Evolutionary conservation across 2,329 filamentous ascomycete species (phyloP).

Genomic region (Blastomyces parvus): DNA sequence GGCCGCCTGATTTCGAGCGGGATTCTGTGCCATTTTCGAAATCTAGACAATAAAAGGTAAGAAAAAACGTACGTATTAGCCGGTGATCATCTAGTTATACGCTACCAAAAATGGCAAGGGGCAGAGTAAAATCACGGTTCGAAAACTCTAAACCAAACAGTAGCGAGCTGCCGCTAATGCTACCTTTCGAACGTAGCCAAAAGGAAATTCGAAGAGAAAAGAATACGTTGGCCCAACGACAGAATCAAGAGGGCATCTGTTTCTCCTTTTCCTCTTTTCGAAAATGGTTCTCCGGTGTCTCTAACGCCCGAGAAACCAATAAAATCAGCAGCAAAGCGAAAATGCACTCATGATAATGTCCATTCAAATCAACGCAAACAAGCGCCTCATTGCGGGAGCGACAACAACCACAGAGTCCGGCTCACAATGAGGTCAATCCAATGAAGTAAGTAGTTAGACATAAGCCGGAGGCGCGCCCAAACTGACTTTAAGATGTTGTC

Average conservation of each 20-base stretch:
- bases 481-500: neutral
- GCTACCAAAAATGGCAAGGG: neutral
- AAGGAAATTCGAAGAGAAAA: constrained; percentile 4
- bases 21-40: neutral
- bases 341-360: neutral
- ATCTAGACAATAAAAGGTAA: too few species aligned
- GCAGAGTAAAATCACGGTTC: neutral
- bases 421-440: neutral
- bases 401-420: neutral
- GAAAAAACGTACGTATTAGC: neutral
- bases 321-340: neutral
- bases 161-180: neutral
- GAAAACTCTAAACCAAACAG: neutral
- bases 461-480: neutral
- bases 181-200: neutral
- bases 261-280: neutral
- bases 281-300: neutral
- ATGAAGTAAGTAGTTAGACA: neutral
- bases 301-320: neutral
- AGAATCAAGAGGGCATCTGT: neutral
- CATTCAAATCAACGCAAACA: neutral
- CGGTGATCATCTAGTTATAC: too few species aligned
- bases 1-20: neutral
- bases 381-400: neutral
- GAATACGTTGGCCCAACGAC: constrained; percentile 1